These are phyloP conservation scores for Alternaria metachromatica DNA, from an alignment of 2,329 filamentous ascomycete genomes.

Conservation along the genomic window DNA sequence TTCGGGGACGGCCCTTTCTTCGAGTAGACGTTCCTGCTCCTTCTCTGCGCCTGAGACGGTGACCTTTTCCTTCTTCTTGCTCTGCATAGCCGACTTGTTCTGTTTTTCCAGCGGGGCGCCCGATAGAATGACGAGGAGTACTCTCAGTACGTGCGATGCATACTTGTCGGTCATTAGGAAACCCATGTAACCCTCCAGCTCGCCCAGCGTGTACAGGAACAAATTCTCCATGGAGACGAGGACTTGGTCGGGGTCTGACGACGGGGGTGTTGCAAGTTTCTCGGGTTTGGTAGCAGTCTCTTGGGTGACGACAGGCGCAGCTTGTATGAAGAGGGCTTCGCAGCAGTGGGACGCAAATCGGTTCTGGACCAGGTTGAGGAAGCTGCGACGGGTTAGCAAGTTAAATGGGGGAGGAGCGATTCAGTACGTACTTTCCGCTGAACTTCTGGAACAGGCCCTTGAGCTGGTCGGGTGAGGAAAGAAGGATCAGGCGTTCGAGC, in stretches of 20 bases:
- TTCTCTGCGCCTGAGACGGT: slow-evolving; percentile 58
- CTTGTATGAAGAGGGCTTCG: slow-evolving; percentile 86
- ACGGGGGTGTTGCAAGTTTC: slow-evolving; percentile 51
- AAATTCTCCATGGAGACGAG: slow-evolving; percentile 78
- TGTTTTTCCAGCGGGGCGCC: slow-evolving; percentile 77
- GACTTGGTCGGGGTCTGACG: slow-evolving; percentile 58
- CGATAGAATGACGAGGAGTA: slow-evolving; percentile 83
- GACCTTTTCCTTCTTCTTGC: slow-evolving; percentile 89
- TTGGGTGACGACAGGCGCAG: slow-evolving; percentile 77
- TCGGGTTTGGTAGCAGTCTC: slow-evolving; percentile 65
- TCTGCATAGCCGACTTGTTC: slow-evolving; percentile 76
- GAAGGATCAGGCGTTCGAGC: slow-evolving; percentile 86
- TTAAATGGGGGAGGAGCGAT: not conserved
- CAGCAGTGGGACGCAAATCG: slow-evolving; percentile 97
- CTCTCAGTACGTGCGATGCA: slow-evolving; percentile 87
- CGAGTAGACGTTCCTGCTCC: slow-evolving; percentile 52
- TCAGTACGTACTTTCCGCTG: slow-evolving; percentile 67
- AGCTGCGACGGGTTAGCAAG: slow-evolving; percentile 55
- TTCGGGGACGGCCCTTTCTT: slow-evolving; percentile 69
- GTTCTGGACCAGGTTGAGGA: slow-evolving; percentile 88
- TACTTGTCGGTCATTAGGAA: slow-evolving; percentile 87
- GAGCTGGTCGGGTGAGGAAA: slow-evolving; percentile 80
- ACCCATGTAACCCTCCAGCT: slow-evolving; percentile 83
- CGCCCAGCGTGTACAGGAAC: slow-evolving; percentile 82
- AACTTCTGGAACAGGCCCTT: slow-evolving; percentile 88